These are phyloP conservation scores for Penicillium sp. DNA, from an alignment of 2,329 filamentous ascomycete species.

Conservation along the genomic window DNA sequence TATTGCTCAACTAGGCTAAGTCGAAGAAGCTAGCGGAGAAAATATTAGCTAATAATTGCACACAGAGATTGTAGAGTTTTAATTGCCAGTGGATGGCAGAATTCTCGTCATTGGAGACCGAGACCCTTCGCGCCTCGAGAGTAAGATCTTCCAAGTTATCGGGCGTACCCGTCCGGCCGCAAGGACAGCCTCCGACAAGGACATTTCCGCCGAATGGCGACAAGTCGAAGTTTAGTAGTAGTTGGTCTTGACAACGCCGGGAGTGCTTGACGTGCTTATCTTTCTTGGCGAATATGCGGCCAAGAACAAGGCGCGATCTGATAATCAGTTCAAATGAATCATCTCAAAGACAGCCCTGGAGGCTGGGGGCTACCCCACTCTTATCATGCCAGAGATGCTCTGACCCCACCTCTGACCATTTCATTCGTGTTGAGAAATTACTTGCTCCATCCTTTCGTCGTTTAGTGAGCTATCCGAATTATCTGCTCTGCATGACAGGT, in stretches of 20 bases:
- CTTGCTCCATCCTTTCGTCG: background rate
- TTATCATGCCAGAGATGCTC: background rate
- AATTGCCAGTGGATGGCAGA: conserved; percentile 5
- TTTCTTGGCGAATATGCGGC: conserved; percentile 3
- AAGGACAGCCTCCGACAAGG: background rate
- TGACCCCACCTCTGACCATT: background rate
- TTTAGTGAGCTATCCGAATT: background rate
- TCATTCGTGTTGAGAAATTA: background rate
- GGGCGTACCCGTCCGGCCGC: conserved; percentile 8
- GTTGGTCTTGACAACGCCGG: background rate
- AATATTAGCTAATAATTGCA: conserved; percentile 12
- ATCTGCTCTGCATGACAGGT: background rate
- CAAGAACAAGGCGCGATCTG: conserved; percentile 1
- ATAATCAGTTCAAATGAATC: background rate
- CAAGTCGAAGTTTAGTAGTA: background rate
- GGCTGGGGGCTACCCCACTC: background rate
- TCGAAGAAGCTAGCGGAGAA: background rate
- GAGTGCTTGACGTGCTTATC: background rate
- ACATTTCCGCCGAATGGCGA: background rate
- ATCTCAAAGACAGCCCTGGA: background rate
- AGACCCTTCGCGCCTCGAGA: background rate
- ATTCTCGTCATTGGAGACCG: background rate
- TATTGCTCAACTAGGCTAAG: background rate
- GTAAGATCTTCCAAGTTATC: background rate
- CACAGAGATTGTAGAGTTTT: background rate